phyloP scores from a whole-genome alignment of 2,329 filamentous ascomycete genomes.

The Monosporascus sp. region DNA sequence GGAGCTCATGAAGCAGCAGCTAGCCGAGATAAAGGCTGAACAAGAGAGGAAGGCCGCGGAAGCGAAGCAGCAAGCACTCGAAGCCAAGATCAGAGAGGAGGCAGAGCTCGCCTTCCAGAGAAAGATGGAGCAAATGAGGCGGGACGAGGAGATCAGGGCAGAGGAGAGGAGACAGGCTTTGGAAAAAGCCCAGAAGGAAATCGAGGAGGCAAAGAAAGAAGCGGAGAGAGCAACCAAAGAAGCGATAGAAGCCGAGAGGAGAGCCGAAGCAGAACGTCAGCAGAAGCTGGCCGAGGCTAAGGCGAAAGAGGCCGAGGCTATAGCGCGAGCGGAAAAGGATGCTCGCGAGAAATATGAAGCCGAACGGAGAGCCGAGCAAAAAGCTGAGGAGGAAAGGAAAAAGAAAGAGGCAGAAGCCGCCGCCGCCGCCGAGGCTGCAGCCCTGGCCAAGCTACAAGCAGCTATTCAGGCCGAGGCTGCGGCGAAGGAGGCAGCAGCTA shows the following conservation, averaged over 20 bases:
- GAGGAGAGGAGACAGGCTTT: conserved; percentile 32
- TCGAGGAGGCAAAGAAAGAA: conserved; percentile 41
- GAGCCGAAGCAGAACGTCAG: conserved; percentile 30
- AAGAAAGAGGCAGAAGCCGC: conserved; percentile 25
- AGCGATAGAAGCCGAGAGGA: conserved; percentile 32
- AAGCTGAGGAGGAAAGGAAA: conserved; percentile 21
- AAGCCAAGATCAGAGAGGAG: conserved; percentile 39
- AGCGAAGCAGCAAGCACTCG: conserved; percentile 37
- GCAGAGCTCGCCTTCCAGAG: conserved; percentile 38
- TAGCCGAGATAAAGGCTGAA: conserved; percentile 44
- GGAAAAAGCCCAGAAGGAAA: conserved; percentile 39
- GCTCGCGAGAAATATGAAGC: conserved; percentile 28
- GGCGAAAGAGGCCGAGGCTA: conserved; percentile 27
- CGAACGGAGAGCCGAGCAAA: conserved; percentile 24
- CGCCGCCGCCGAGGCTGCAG: conserved; percentile 44
- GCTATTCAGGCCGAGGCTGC: conserved; percentile 40
- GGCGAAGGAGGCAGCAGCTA: conserved; percentile 31
- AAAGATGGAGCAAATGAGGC: conserved; percentile 36
- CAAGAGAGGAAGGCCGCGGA: conserved; percentile 40
- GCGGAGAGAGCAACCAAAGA: conserved; percentile 39
- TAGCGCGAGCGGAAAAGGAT: conserved; percentile 27
- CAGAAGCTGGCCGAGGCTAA: conserved; percentile 27
- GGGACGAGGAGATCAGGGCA: conserved; percentile 27
- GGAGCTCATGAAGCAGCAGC: conserved; percentile 54
- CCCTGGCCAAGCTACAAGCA: conserved; percentile 33